These are phyloP conservation scores for Ustilago shanxiensis DNA, from an alignment of 1,284 basidiomycete genomes.

Conservation along the genomic window DNA sequence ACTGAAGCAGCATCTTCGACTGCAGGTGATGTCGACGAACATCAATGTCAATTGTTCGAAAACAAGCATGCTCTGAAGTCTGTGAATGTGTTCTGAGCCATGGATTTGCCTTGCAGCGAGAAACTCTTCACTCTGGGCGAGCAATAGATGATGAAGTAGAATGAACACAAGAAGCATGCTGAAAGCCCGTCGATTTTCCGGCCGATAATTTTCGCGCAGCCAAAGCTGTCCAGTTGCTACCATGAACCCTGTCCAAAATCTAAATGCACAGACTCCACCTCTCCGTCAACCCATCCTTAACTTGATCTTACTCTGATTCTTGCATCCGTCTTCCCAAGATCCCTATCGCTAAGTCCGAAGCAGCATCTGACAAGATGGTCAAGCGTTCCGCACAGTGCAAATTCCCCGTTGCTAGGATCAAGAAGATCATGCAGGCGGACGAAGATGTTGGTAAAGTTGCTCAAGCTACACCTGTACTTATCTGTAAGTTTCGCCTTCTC, in stretches of 20 bases:
- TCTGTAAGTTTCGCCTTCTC: slow-evolving; percentile 80
- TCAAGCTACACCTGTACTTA: slow-evolving; percentile 94
- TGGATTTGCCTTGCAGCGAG: not conserved
- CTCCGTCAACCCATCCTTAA: not conserved
- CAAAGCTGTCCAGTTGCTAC: not conserved
- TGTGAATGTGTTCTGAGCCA: not conserved
- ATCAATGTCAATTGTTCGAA: not conserved
- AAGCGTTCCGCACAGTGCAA: slow-evolving; percentile 64
- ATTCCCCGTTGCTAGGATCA: slow-evolving; percentile 82
- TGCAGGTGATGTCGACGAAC: not conserved
- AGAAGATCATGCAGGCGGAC: slow-evolving; percentile 99
- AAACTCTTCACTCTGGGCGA: not conserved
- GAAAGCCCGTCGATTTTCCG: slow-evolving; percentile 8
- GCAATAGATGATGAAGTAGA: not conserved
- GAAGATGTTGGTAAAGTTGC: slow-evolving; percentile 99
- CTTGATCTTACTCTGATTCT: not conserved
- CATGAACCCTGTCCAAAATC: slow-evolving; percentile 7
- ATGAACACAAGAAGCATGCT: not conserved
- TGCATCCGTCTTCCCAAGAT: not conserved
- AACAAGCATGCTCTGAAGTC: not conserved
- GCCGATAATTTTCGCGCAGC: slow-evolving; percentile 11
- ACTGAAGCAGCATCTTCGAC: slow-evolving; percentile 10
- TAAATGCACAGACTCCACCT: not conserved
- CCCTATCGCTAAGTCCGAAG: not conserved
- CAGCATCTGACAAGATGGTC: slow-evolving; percentile 53